Conservation (phyloP, 1,139 yeast genomes). For the Blastobotrys illinoisensis region DNA sequence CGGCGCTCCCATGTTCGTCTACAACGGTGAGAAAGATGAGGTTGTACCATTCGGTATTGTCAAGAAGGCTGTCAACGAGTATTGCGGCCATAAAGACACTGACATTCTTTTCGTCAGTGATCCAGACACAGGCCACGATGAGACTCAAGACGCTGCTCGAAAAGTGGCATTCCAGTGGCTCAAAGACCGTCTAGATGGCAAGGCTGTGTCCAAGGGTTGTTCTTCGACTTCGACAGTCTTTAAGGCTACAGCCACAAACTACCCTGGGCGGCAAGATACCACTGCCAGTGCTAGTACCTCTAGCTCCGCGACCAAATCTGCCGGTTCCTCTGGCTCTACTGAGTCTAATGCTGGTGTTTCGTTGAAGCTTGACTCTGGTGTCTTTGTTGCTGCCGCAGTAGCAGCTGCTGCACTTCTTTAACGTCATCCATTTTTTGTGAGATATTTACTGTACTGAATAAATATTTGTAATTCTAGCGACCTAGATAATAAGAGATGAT, state of each 20-base stretch:
- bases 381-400: not conserved
- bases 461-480: too few relatives aligned
- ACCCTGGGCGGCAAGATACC: not conserved
- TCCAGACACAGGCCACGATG: slow-evolving; percentile 18
- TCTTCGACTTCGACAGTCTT: slow-evolving; percentile 6
- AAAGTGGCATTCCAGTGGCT: slow-evolving; percentile 18
- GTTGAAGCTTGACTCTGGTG: not conserved
- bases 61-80: slow-evolving; percentile 17
- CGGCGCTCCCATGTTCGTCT: slow-evolving; percentile 22
- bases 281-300: not conserved
- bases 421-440: too few relatives aligned
- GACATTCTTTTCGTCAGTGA: slow-evolving; percentile 22
- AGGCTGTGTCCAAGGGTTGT: slow-evolving; percentile 6
- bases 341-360: not conserved
- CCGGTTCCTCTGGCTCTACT: not conserved
- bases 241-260: not conserved
- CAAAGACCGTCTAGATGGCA: slow-evolving; percentile 13
- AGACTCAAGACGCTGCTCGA: slow-evolving; percentile 13
- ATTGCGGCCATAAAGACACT: slow-evolving; percentile 25
- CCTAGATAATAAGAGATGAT: too few relatives aligned
- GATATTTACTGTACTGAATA: too few relatives aligned
- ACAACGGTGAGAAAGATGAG: slow-evolving; percentile 28
- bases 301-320: not conserved
- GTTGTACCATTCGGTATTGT: slow-evolving; percentile 22
- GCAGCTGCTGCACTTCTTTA: not conserved